A percentile compares a stretch with the other conserved stretches of the same genome.
phyloP scores from a whole-genome alignment of 768 basidiomycete genomes.

The Nevesoporus exiguus region DNA sequence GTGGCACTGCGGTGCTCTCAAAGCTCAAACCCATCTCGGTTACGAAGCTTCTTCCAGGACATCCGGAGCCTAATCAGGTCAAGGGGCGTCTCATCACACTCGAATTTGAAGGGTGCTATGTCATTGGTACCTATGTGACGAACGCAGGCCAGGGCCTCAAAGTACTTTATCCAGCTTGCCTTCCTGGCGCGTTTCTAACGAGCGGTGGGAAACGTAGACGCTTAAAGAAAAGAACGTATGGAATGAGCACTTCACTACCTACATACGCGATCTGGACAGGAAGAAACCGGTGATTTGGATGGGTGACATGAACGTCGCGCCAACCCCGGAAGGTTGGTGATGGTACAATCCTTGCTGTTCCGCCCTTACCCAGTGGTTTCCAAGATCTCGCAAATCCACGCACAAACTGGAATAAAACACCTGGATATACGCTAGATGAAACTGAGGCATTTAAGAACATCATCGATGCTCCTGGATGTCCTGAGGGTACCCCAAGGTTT shows the following conservation, averaged over 20 bases:
- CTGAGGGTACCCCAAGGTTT: constrained; percentile 45
- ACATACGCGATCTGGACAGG: constrained; percentile 68
- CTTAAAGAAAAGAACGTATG: constrained; percentile 73
- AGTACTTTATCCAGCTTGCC: constrained; percentile 36
- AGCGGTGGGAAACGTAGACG: constrained; percentile 43
- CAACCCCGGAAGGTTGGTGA: constrained; percentile 59
- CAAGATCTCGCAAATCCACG: constrained; percentile 68
- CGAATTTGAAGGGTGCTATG: constrained; percentile 68
- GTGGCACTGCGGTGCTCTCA: constrained; percentile 78
- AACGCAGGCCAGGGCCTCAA: constrained; percentile 80
- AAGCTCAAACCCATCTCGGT: constrained; percentile 71
- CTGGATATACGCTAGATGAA: constrained; percentile 83
- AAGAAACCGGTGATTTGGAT: constrained; percentile 86
- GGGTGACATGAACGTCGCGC: constrained; percentile 86
- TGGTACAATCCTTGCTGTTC: background rate
- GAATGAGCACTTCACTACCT: constrained; percentile 72
- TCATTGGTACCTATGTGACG: constrained; percentile 80
- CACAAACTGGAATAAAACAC: constrained; percentile 82
- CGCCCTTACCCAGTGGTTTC: background rate
- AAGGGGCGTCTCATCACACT: constrained; percentile 80
- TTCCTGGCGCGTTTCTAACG: background rate
- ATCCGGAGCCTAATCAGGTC: constrained; percentile 58
- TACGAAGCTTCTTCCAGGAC: constrained; percentile 65
- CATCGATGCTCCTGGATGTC: constrained; percentile 46
- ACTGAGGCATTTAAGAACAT: constrained; percentile 71